A percentile compares a stretch with the other conserved stretches of the same genome.
Conservation (phyloP, 2,329 filamentous ascomycete species). For the Mariannaea elegans region DNA sequence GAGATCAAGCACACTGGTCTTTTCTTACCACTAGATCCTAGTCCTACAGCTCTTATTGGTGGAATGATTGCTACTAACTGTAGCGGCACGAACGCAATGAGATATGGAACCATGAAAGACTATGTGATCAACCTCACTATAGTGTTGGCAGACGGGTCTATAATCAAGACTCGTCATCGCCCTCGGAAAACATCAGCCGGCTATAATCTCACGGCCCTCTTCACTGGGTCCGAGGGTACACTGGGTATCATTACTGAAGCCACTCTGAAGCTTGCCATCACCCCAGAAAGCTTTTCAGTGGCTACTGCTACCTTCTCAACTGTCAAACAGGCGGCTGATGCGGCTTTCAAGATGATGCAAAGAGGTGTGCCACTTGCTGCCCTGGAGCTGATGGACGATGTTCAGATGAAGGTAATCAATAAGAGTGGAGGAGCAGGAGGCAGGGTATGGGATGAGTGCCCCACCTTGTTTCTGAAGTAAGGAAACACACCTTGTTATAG, state of each 20-base stretch:
- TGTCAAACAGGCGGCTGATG: slow-evolving; percentile 68
- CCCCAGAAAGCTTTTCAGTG: slow-evolving; percentile 71
- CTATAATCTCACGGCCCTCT: slow-evolving; percentile 75
- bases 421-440: slow-evolving; percentile 63
- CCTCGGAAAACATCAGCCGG: slow-evolving; percentile 76
- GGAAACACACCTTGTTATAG: neutral
- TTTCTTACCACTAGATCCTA: slow-evolving; percentile 76
- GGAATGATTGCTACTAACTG: slow-evolving; percentile 75
- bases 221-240: slow-evolving; percentile 77
- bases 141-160: slow-evolving; percentile 72
- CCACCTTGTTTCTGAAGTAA: slow-evolving; percentile 77
- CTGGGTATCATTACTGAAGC: slow-evolving; percentile 76
- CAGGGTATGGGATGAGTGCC: slow-evolving; percentile 68
- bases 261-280: slow-evolving; percentile 72
- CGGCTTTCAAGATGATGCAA: slow-evolving; percentile 70
- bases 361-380: slow-evolving; percentile 73
- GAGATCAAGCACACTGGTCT: slow-evolving; percentile 68
- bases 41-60: slow-evolving; percentile 59
- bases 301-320: slow-evolving; percentile 69
- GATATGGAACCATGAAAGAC: slow-evolving; percentile 81
- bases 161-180: slow-evolving; percentile 72
- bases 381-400: slow-evolving; percentile 70
- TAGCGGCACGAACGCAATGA: slow-evolving; percentile 64
- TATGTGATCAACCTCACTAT: slow-evolving; percentile 78
- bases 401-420: slow-evolving; percentile 75